phyloP scores from a whole-genome alignment of 2,329 filamentous ascomycete species.

The Aspergillus neoniger region DNA sequence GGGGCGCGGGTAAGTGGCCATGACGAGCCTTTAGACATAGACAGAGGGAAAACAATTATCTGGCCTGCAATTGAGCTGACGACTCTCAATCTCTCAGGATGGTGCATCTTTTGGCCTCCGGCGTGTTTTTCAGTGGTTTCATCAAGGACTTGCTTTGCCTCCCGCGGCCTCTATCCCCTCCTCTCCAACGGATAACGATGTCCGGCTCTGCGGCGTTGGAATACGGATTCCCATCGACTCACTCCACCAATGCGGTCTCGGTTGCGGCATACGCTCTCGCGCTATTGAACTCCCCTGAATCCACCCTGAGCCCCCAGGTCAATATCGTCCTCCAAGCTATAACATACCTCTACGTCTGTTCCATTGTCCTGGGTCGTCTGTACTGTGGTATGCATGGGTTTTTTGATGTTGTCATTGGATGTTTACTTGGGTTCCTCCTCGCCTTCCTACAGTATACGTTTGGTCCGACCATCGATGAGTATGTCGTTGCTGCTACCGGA shows the following conservation, averaged over 20 bases:
- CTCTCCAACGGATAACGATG: slow-evolving; percentile 93
- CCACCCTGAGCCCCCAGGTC: slow-evolving; percentile 60
- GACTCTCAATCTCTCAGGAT: slow-evolving; percentile 35
- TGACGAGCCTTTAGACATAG: neutral
- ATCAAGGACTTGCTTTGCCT: slow-evolving; percentile 93
- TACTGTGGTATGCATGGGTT: slow-evolving; percentile 99
- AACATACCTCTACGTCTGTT: slow-evolving; percentile 81
- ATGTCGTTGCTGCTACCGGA: slow-evolving; percentile 67
- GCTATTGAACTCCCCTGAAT: slow-evolving; percentile 66
- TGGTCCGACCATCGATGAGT: slow-evolving; percentile 66
- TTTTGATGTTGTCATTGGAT: slow-evolving; percentile 82
- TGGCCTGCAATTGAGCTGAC: slow-evolving; percentile 16
- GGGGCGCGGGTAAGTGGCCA: slow-evolving; percentile 73
- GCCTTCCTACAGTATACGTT: slow-evolving; percentile 58
- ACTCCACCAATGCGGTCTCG: slow-evolving; percentile 94
- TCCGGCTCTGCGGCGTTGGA: slow-evolving; percentile 92
- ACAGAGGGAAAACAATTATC: neutral
- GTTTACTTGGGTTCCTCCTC: slow-evolving; percentile 69
- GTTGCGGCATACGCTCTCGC: slow-evolving; percentile 84
- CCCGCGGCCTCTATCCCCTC: slow-evolving; percentile 86
- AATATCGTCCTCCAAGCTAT: slow-evolving; percentile 66
- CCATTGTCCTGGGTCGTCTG: slow-evolving; percentile 85
- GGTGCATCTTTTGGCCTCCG: slow-evolving; percentile 73
- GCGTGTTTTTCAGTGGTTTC: slow-evolving; percentile 87
- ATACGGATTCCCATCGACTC: slow-evolving; percentile 95